These are phyloP conservation scores for Exophiala viscosa DNA, from an alignment of 2,329 filamentous ascomycete genomes.

Conservation along the genomic window DNA sequence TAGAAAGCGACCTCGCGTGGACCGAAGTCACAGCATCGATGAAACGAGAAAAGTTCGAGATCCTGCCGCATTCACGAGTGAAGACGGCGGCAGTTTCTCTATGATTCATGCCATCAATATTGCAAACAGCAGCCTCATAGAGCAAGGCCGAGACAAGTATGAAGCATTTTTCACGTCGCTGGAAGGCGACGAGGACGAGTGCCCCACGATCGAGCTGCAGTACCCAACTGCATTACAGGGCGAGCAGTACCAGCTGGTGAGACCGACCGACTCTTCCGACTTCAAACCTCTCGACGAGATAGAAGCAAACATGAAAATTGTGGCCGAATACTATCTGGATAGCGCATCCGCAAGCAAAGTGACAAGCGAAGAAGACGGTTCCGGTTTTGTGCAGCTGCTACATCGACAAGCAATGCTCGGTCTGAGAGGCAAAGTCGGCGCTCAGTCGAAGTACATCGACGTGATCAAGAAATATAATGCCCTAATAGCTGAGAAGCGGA, in stretches of 20 bases:
- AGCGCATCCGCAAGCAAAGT: slow-evolving; percentile 64
- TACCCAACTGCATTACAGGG: slow-evolving; percentile 70
- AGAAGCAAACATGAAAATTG: slow-evolving; percentile 63
- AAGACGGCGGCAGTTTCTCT: slow-evolving; percentile 35
- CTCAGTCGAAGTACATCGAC: slow-evolving; percentile 64
- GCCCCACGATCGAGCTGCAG: slow-evolving; percentile 62
- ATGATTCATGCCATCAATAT: slow-evolving; percentile 52
- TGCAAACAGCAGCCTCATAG: slow-evolving; percentile 39
- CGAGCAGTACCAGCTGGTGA: slow-evolving; percentile 75
- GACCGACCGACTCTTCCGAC: slow-evolving; percentile 69
- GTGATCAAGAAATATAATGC: slow-evolving; percentile 76
- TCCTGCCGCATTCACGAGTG: slow-evolving; percentile 42
- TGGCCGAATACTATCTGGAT: slow-evolving; percentile 74
- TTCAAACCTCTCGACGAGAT: slow-evolving; percentile 66
- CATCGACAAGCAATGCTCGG: slow-evolving; percentile 68
- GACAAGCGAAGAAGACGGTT: slow-evolving; percentile 67
- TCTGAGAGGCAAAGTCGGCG: slow-evolving; percentile 37
- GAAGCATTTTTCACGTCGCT: slow-evolving; percentile 38
- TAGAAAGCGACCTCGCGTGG: slow-evolving; percentile 40
- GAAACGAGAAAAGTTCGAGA: slow-evolving; percentile 44
- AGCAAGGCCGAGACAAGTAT: slow-evolving; percentile 32
- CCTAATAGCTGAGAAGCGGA: slow-evolving; percentile 61
- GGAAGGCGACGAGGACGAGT: slow-evolving; percentile 47
- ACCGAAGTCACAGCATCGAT: slow-evolving; percentile 42
- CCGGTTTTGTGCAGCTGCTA: slow-evolving; percentile 63